These are phyloP conservation scores for Cokeromyces recurvatus DNA, from an alignment of 371 early-diverging fungal species.

Conservation along the genomic window DNA sequence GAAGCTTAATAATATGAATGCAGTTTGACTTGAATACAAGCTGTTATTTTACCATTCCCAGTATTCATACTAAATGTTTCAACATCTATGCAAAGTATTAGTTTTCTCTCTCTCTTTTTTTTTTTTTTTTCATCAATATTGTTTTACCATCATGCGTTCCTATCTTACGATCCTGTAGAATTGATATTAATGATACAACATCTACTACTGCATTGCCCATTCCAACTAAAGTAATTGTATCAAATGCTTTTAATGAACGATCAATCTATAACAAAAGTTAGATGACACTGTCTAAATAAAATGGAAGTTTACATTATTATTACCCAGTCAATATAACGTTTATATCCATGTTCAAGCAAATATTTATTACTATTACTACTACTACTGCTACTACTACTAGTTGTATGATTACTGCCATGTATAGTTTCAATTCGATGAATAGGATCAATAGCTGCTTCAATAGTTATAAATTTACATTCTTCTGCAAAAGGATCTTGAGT, in stretches of 20 bases:
- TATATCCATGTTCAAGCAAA: conserved; percentile 34
- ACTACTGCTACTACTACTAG: background rate
- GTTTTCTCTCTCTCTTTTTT: background rate
- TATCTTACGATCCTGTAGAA: conserved; percentile 32
- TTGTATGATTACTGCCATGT: background rate
- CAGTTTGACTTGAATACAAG: conserved; percentile 36
- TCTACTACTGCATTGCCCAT: conserved; percentile 40
- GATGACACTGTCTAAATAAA: no score
- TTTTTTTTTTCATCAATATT: background rate
- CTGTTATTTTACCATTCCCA: conserved; percentile 13
- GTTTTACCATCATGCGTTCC: conserved; percentile 37
- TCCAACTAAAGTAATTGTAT: conserved; percentile 33
- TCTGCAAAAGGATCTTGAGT: background rate
- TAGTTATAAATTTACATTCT: conserved; percentile 29
- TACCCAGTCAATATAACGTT: conserved; percentile 42
- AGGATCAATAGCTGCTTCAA: conserved; percentile 37
- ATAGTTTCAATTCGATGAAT: conserved; percentile 8
- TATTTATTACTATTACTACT: background rate
- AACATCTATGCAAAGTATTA: conserved; percentile 12
- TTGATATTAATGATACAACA: conserved; percentile 33
- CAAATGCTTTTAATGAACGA: conserved; percentile 24
- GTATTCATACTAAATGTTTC: conserved; percentile 33
- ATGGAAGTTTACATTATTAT: no score
- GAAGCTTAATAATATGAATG: conserved; percentile 14
- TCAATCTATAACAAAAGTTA: conserved; percentile 27